These are phyloP conservation scores for Acer saccharum DNA, from an alignment of 345 rosid species.

Conservation along the genomic window DNA sequence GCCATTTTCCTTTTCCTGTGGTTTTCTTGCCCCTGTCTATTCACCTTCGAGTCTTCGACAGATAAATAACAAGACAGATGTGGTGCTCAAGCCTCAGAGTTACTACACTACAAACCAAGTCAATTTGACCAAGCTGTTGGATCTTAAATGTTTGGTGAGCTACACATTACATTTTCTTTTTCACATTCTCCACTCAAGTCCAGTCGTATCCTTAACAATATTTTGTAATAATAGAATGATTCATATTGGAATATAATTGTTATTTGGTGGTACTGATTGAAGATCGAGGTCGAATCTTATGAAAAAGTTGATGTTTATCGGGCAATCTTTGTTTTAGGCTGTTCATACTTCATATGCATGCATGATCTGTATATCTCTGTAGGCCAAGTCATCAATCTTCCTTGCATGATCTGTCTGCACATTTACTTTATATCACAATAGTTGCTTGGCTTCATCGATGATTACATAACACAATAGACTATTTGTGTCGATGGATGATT, in stretches of 20 bases:
- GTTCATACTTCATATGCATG: neutral
- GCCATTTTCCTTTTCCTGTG: slow-evolving; percentile 2
- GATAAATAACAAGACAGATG: neutral
- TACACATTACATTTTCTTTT: no score
- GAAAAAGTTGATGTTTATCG: neutral
- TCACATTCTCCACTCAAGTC: neutral
- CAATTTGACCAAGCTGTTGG: neutral
- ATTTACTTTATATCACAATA: no score
- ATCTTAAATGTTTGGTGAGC: neutral
- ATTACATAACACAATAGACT: slow-evolving; percentile 25
- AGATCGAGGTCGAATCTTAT: neutral
- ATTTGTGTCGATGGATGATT: slow-evolving; percentile 68
- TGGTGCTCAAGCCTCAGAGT: neutral
- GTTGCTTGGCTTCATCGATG: no score
- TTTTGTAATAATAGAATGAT: neutral
- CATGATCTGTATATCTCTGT: neutral
- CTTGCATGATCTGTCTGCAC: no score
- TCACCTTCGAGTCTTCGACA: neutral
- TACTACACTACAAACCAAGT: neutral
- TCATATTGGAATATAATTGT: neutral
- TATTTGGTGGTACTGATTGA: neutral
- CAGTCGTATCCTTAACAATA: neutral
- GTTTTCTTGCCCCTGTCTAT: neutral
- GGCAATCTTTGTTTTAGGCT: neutral
- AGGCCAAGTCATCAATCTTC: neutral